phyloP scores from a whole-genome alignment of 1,139 yeast genomes.

The Geotrichum macrosporum region DNA sequence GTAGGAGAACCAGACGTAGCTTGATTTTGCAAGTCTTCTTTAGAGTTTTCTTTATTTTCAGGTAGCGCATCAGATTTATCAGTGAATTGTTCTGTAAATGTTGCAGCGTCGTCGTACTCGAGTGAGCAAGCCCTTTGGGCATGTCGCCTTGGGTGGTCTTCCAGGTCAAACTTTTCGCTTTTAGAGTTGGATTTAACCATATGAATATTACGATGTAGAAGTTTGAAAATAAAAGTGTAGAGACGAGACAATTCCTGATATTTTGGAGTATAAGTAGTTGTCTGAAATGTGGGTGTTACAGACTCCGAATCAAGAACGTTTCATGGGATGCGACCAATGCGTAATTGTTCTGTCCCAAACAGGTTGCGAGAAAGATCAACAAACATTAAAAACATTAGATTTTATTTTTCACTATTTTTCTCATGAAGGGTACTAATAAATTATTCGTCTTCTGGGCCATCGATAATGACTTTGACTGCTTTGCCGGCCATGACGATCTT shows the following conservation, averaged over 20 bases:
- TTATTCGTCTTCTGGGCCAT: conserved; percentile 42
- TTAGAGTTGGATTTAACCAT: background rate
- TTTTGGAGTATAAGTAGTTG: background rate
- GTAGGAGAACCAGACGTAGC: too few relatives aligned
- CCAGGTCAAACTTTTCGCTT: background rate
- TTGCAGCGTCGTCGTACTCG: background rate
- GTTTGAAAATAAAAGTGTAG: background rate
- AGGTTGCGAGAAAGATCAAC: background rate
- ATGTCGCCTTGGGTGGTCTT: background rate
- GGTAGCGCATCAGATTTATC: background rate
- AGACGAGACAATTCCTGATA: background rate
- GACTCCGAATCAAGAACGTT: conserved; percentile 5
- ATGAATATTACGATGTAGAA: background rate
- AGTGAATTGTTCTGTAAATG: background rate
- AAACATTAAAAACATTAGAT: too few relatives aligned
- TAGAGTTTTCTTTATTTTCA: too few relatives aligned
- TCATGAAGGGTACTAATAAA: too few relatives aligned
- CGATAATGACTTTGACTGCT: conserved; percentile 59
- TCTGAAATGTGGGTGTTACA: background rate
- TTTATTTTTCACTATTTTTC: too few relatives aligned
- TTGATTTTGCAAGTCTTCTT: too few relatives aligned
- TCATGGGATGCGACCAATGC: background rate
- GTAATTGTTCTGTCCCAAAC: conserved; percentile 2
- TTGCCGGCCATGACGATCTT: conserved; percentile 56
- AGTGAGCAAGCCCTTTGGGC: background rate